Conservation (phyloP, 257 asterid species). For the Asclepias syriaca region DNA sequence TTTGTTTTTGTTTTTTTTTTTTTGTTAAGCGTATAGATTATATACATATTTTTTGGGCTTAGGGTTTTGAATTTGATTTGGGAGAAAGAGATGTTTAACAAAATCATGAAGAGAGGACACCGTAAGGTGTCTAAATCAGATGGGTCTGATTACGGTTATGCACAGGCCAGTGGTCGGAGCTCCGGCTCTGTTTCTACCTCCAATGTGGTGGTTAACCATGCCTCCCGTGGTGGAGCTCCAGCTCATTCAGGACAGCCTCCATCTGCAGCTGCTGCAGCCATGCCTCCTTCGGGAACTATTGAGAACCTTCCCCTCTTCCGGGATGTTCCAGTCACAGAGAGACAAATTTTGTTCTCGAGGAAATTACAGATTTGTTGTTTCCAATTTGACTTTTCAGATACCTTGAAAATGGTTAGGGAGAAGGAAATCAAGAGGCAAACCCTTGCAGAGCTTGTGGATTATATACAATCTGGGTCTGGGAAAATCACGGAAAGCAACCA, state of each 20-base stretch:
- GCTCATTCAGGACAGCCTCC: slow-evolving; percentile 21
- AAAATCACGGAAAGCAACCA: slow-evolving; percentile 57
- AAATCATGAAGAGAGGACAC: slow-evolving; percentile 43
- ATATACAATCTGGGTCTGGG: slow-evolving; percentile 50
- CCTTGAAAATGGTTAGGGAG: slow-evolving; percentile 48
- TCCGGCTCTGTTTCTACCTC: slow-evolving; percentile 41
- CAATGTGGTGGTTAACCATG: slow-evolving; percentile 44
- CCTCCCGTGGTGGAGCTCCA: slow-evolving; percentile 32
- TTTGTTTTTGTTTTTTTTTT: background rate
- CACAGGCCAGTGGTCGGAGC: slow-evolving; percentile 28
- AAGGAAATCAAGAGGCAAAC: slow-evolving; percentile 71
- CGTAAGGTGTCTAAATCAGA: slow-evolving; percentile 41
- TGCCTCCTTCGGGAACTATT: slow-evolving; percentile 33
- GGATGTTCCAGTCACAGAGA: slow-evolving; percentile 52
- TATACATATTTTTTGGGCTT: slow-evolving; percentile 12
- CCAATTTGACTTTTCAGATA: slow-evolving; percentile 51
- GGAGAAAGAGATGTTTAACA: slow-evolving; percentile 34
- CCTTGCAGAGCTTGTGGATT: slow-evolving; percentile 64
- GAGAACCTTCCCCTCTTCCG: slow-evolving; percentile 59
- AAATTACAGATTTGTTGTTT: slow-evolving; percentile 60
- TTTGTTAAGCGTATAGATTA: background rate
- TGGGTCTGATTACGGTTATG: slow-evolving; percentile 24
- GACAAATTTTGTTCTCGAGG: slow-evolving; percentile 50
- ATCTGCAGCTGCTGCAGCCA: slow-evolving; percentile 16
- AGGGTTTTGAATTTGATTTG: slow-evolving; percentile 32